A percentile compares a stretch with the other conserved stretches of the same genome.
These are phyloP conservation scores for Fusarium marasasianum DNA, from an alignment of 2,329 filamentous ascomycete genomes.

Conservation along the genomic window DNA sequence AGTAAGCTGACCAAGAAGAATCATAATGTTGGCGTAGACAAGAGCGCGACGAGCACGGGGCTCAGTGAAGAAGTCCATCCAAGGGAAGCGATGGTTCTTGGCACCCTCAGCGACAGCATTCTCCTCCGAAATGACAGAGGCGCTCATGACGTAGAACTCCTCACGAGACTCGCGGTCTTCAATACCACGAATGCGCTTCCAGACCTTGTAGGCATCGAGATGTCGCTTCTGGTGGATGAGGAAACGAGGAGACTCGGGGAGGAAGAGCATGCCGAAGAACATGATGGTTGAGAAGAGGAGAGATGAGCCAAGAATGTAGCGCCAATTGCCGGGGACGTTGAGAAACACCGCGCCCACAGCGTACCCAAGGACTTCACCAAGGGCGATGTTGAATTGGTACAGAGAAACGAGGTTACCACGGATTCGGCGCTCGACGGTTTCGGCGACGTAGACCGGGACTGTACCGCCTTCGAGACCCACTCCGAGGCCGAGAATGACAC, in stretches of 20 bases:
- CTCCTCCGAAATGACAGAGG: slow-evolving; percentile 67
- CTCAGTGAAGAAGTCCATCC: slow-evolving; percentile 79
- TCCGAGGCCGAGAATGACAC: slow-evolving; percentile 75
- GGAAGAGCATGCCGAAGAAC: slow-evolving; percentile 70
- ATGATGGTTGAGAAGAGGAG: slow-evolving; percentile 69
- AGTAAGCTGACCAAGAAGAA: slow-evolving; percentile 75
- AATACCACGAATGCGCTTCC: slow-evolving; percentile 76
- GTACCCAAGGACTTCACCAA: slow-evolving; percentile 76
- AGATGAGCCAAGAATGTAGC: slow-evolving; percentile 77
- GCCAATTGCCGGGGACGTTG: slow-evolving; percentile 74
- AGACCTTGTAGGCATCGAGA: slow-evolving; percentile 65
- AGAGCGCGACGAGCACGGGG: slow-evolving; percentile 73
- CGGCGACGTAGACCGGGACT: slow-evolving; percentile 78
- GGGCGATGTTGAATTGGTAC: slow-evolving; percentile 80
- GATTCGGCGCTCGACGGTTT: slow-evolving; percentile 72
- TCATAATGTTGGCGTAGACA: slow-evolving; percentile 75
- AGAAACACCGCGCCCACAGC: slow-evolving; percentile 78
- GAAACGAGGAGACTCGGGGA: slow-evolving; percentile 75
- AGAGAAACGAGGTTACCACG: slow-evolving; percentile 78
- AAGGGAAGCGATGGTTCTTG: slow-evolving; percentile 67
- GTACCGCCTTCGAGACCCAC: slow-evolving; percentile 80
- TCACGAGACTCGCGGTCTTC: slow-evolving; percentile 66
- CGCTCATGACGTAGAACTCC: slow-evolving; percentile 78
- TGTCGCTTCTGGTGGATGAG: slow-evolving; percentile 71
- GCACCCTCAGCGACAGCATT: slow-evolving; percentile 60